A percentile compares a stretch with the other conserved stretches of the same genome.
Evolutionary conservation across 169 alveolate genomes (phyloP).

Genomic region (Cryptosporidium felis): DNA sequence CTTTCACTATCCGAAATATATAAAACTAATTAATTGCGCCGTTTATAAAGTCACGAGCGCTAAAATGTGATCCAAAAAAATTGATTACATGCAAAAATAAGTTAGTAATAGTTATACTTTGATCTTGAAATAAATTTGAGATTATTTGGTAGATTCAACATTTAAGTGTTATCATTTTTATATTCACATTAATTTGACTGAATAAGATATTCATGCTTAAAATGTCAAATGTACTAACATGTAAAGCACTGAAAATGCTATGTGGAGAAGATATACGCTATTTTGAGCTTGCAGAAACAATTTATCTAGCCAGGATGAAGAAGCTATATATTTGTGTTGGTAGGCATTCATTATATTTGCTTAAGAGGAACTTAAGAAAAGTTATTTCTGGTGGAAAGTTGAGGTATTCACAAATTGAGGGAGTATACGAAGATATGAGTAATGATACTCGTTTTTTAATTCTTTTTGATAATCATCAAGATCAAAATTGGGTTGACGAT

Average conservation of each 20-base stretch:
- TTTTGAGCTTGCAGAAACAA: constrained; percentile 52
- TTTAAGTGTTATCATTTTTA: no score
- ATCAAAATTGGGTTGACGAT: constrained; percentile 34
- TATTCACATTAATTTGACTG: no score
- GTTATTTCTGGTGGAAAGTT: constrained; percentile 32
- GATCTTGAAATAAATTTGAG: no score
- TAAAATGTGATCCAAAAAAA: no score
- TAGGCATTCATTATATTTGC: constrained; percentile 11
- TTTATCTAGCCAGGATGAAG: constrained; percentile 41
- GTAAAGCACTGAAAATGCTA: constrained; percentile 44
- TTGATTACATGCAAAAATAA: no score
- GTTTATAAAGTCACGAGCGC: no score
- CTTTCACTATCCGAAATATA: no score
- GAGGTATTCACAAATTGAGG: constrained; percentile 28
- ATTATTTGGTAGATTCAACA: no score
- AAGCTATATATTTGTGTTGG: constrained; percentile 58
- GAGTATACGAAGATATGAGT: constrained; percentile 51
- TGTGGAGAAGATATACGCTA: constrained; percentile 64
- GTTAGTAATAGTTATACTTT: no score
- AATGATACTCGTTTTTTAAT: constrained; percentile 42
- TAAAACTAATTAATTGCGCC: no score
- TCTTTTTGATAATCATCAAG: constrained; percentile 16
- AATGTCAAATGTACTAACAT: constrained; percentile 44
- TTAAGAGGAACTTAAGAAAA: constrained; percentile 40
- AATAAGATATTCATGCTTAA: not conserved